Evolutionary conservation across 2,329 filamentous ascomycete species (phyloP).

Genomic region (Monilinia polystroma): DNA sequence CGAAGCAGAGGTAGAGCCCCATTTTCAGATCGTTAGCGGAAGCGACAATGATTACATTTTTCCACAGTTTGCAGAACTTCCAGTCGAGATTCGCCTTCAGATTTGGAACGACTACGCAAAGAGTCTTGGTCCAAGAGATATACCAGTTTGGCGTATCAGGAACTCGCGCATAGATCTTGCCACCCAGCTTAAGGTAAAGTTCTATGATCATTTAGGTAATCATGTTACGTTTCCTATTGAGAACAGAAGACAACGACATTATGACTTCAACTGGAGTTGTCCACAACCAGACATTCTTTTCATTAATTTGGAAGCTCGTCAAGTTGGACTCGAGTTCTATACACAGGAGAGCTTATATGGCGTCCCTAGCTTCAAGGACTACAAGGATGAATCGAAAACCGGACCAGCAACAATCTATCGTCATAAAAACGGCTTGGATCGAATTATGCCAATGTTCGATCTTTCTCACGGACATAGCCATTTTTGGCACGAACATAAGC

Average conservation of each 20-base stretch:
- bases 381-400: not conserved
- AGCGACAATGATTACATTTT: not conserved
- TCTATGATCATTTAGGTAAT: conserved; percentile 1
- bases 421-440: not conserved
- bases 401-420: conserved; percentile 4
- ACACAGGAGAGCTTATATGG: conserved; percentile 9
- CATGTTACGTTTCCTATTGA: not conserved
- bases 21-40: not conserved
- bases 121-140: not conserved
- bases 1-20: not conserved
- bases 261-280: not conserved
- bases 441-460: conserved; percentile 5
- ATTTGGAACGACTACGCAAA: not conserved
- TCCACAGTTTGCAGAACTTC: not conserved
- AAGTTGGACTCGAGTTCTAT: not conserved
- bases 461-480: not conserved
- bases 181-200: not conserved
- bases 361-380: not conserved
- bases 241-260: not conserved
- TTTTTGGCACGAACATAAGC: not conserved
- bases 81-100: conserved; percentile 2
- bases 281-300: conserved; percentile 4
- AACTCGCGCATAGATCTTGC: not conserved
- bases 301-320: not conserved
- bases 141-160: conserved; percentile 5